A percentile compares a stretch with the other conserved stretches of the same genome.
Conservation (phyloP, 2,329 filamentous ascomycete genomes). For the Albophoma yamanashiensis region DNA sequence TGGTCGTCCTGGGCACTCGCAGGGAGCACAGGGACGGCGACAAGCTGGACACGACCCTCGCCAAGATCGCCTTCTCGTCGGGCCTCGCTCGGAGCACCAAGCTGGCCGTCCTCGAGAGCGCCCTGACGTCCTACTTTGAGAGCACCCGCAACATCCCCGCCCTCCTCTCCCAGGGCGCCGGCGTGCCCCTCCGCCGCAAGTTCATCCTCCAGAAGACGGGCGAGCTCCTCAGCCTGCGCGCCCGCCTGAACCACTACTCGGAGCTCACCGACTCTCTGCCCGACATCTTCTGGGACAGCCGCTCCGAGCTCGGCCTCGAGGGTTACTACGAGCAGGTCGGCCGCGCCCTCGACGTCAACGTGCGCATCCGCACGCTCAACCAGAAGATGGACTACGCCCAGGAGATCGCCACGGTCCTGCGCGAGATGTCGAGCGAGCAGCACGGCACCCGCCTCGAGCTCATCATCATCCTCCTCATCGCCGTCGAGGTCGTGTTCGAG, state of each 20-base stretch:
- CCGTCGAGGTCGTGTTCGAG: conserved; percentile 86
- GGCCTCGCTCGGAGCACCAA: conserved; percentile 89
- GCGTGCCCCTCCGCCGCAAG: conserved; percentile 39
- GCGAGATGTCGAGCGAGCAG: conserved; percentile 83
- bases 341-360: conserved; percentile 78
- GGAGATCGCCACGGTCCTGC: conserved; percentile 81
- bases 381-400: conserved; percentile 98
- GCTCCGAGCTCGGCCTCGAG: conserved; percentile 80
- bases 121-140: conserved; percentile 75
- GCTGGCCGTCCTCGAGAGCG: conserved; percentile 78
- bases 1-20: conserved; percentile 79
- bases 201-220: conserved; percentile 92
- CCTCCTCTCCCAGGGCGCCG: conserved; percentile 55
- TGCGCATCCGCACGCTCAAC: conserved; percentile 83
- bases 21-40: conserved; percentile 33
- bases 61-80: conserved; percentile 94
- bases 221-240: conserved; percentile 77
- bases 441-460: conserved; percentile 82
- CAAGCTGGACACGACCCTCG: conserved; percentile 54
- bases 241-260: conserved; percentile 91
- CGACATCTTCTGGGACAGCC: conserved; percentile 93
- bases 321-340: conserved; percentile 94
- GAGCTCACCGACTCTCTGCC: conserved; percentile 92
- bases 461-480: conserved; percentile 92
- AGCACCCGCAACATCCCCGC: conserved; percentile 75